phyloP scores from a whole-genome alignment of 495 filamentous ascomycete species.

The Penicillium fimorum region DNA sequence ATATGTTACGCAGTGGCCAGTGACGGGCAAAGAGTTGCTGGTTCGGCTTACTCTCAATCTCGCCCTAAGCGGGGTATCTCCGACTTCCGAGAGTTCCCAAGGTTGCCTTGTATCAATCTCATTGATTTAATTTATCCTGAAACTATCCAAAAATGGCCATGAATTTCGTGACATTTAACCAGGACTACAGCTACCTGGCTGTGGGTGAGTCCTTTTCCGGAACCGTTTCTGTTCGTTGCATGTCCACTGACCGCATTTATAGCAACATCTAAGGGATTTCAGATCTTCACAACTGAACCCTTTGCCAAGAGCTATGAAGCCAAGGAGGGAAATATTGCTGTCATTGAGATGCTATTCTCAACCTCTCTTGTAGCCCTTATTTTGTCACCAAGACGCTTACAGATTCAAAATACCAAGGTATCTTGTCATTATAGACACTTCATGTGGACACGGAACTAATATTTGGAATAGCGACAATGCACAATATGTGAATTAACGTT shows the following conservation, averaged over 20 bases:
- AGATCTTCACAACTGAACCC: slow-evolving; percentile 93
- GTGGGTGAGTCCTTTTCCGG: slow-evolving; percentile 60
- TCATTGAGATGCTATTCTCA: slow-evolving; percentile 98
- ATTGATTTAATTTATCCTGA: not conserved
- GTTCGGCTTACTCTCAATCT: slow-evolving; percentile 13
- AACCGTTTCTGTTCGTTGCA: not conserved
- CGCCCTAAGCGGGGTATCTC: slow-evolving; percentile 25
- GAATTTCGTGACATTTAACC: slow-evolving; percentile 99
- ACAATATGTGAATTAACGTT: slow-evolving; percentile 99
- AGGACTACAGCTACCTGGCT: slow-evolving; percentile 95
- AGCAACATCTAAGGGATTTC: slow-evolving; percentile 89
- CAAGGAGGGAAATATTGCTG: slow-evolving; percentile 86
- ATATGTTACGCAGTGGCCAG: slow-evolving; percentile 19
- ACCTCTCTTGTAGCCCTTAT: slow-evolving; percentile 96
- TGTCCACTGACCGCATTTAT: slow-evolving; percentile 29
- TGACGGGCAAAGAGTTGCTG: slow-evolving; percentile 28
- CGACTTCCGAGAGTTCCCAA: slow-evolving; percentile 12
- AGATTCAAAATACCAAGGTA: slow-evolving; percentile 97
- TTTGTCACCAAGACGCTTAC: slow-evolving; percentile 80
- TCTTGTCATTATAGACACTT: slow-evolving; percentile 21
- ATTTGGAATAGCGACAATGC: slow-evolving; percentile 66
- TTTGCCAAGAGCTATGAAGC: slow-evolving; percentile 92
- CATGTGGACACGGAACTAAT: not conserved
- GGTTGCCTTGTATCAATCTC: slow-evolving; percentile 16
- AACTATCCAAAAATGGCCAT: slow-evolving; percentile 58